phyloP scores from a whole-genome alignment of 345 rosid species.

The Angophora floribunda region DNA sequence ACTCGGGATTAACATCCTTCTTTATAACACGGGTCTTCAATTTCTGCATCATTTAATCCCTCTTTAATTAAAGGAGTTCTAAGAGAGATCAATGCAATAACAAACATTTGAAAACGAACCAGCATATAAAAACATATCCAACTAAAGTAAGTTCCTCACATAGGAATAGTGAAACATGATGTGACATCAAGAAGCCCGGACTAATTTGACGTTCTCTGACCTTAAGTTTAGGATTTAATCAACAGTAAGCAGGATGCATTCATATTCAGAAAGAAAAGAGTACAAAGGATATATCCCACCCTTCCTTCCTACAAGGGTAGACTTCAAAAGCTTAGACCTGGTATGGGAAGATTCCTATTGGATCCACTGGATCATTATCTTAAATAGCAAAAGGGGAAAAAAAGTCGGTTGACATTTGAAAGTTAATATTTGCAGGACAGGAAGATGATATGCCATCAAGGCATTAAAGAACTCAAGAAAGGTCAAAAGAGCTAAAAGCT shows the following conservation, averaged over 20 bases:
- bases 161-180: background rate
- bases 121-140: background rate
- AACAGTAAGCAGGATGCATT: background rate
- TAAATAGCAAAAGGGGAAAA: background rate
- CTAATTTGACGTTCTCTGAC: background rate
- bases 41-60: conserved; percentile 29
- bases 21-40: conserved; percentile 80
- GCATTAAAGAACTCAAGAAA: background rate
- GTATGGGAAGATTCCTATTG: background rate
- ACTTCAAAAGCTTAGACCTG: background rate
- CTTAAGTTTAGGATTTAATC: background rate
- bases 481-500: background rate
- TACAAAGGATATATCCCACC: background rate
- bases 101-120: background rate
- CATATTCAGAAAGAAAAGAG: background rate
- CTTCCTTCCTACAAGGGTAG: background rate
- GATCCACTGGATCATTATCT: background rate
- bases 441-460: background rate
- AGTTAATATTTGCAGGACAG: background rate
- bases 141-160: background rate
- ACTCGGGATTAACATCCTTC: conserved; percentile 77
- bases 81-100: background rate
- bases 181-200: background rate
- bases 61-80: background rate
- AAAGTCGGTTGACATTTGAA: background rate